phyloP scores from a whole-genome alignment of 106 monocot genomes.

The Narthecium ossifragum region DNA sequence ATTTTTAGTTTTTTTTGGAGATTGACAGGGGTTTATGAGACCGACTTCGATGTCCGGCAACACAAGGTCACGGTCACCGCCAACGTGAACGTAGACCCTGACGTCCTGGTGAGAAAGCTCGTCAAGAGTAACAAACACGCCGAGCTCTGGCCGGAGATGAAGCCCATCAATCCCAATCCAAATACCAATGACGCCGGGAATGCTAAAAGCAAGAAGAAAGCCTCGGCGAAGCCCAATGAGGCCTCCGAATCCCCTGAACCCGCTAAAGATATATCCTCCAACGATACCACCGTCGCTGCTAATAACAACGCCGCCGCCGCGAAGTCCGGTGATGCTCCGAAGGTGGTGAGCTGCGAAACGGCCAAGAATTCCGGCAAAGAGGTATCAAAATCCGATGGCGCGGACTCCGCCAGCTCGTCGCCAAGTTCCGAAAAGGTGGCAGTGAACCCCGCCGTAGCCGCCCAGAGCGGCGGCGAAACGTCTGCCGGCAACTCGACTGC shows the following conservation, averaged over 20 bases:
- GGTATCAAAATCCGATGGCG: background rate
- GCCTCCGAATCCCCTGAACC: background rate
- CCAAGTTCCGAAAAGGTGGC: background rate
- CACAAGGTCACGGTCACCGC: constrained; percentile 49
- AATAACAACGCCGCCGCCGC: background rate
- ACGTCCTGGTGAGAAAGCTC: constrained; percentile 27
- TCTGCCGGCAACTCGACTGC: too few species aligned
- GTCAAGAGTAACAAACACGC: constrained; percentile 27
- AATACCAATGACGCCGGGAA: too few species aligned
- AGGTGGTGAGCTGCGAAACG: background rate
- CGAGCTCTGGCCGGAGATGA: constrained; percentile 10
- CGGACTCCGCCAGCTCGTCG: background rate
- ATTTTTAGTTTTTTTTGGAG: background rate
- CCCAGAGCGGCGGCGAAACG: background rate
- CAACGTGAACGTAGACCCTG: constrained; percentile 17
- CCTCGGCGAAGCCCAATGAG: background rate
- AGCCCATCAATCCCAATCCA: background rate
- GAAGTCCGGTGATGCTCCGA: background rate
- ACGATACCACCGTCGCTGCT: too few species aligned
- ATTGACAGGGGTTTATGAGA: constrained; percentile 32
- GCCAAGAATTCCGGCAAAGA: background rate
- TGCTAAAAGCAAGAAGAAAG: background rate
- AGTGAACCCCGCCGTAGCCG: background rate
- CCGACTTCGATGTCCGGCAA: constrained; percentile 36
- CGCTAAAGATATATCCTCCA: too few species aligned